These are phyloP conservation scores for Moesziomyces sp. DNA, from an alignment of 1,284 basidiomycete genomes.

Conservation along the genomic window DNA sequence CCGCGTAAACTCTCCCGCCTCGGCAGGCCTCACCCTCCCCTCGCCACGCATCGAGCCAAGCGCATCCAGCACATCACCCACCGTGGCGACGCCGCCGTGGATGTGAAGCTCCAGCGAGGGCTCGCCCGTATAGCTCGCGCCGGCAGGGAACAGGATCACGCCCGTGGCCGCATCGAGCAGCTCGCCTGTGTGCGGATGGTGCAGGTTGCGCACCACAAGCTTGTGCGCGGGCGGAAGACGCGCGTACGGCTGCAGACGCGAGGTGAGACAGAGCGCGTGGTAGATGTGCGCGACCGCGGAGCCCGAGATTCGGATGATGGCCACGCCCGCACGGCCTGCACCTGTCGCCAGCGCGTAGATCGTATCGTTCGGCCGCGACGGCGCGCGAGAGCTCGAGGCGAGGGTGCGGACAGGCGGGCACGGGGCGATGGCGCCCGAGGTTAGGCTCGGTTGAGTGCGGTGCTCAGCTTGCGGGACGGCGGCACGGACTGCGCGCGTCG, in stretches of 20 bases:
- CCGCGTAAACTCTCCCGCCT: constrained; percentile 86
- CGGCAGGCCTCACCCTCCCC: constrained; percentile 76
- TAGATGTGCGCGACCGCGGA: constrained; percentile 76
- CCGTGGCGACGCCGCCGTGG: constrained; percentile 84
- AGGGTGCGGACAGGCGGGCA: neutral
- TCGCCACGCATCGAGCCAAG: constrained; percentile 70
- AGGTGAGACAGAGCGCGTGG: constrained; percentile 71
- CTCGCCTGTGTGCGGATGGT: constrained; percentile 75
- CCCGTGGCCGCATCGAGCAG: constrained; percentile 79
- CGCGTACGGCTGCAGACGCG: constrained; percentile 2
- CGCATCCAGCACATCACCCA: constrained; percentile 76
- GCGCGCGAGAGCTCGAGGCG: neutral
- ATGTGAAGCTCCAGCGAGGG: constrained; percentile 85
- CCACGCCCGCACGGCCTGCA: constrained; percentile 82
- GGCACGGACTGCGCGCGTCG: no score
- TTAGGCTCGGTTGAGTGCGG: no score
- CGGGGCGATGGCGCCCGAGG: neutral
- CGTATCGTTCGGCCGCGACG: constrained; percentile 69
- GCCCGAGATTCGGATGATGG: constrained; percentile 83
- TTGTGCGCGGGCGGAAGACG: constrained; percentile 73
- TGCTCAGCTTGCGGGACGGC: no score
- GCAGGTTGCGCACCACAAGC: constrained; percentile 77
- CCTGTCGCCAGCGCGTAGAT: constrained; percentile 88
- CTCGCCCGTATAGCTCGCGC: constrained; percentile 82
- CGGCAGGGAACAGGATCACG: constrained; percentile 80